Conservation (phyloP, 208 protist genomes). For the Tritrichomonas foetus region DNA sequence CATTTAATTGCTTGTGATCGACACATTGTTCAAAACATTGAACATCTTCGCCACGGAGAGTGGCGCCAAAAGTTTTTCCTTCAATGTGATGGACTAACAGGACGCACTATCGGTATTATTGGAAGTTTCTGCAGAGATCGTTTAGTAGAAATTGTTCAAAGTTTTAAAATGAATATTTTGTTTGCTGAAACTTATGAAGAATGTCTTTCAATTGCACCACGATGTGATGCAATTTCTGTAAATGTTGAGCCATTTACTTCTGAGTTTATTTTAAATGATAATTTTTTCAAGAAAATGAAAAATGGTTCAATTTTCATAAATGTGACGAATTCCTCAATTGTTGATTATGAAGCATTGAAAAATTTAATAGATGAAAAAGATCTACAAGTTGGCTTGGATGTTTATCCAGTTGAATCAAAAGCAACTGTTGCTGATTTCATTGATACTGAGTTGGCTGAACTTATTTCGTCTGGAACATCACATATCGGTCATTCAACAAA, state of each 20-base stretch:
- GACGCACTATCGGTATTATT: neutral
- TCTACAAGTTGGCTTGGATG: neutral
- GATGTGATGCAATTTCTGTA: neutral
- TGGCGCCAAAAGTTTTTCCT: constrained; percentile 29
- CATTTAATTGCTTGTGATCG: constrained; percentile 9
- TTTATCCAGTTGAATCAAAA: neutral
- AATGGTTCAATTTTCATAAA: constrained; percentile 1
- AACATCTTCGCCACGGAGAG: neutral
- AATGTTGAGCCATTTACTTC: neutral
- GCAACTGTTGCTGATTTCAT: neutral
- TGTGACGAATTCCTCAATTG: neutral
- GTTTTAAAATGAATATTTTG: neutral
- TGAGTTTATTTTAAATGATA: neutral
- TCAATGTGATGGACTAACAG: neutral
- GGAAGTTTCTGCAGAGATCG: neutral
- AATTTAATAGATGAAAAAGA: neutral
- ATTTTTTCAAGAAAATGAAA: neutral
- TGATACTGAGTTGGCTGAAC: neutral
- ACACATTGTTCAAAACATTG: neutral
- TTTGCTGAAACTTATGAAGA: neutral
- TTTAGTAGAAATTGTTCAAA: neutral
- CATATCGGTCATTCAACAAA: constrained; percentile 32
- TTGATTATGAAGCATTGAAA: neutral
- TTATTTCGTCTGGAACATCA: neutral
- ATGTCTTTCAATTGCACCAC: neutral